Conservation (phyloP, 73 alveolate species). For the Symbiodinium pilosum region DNA sequence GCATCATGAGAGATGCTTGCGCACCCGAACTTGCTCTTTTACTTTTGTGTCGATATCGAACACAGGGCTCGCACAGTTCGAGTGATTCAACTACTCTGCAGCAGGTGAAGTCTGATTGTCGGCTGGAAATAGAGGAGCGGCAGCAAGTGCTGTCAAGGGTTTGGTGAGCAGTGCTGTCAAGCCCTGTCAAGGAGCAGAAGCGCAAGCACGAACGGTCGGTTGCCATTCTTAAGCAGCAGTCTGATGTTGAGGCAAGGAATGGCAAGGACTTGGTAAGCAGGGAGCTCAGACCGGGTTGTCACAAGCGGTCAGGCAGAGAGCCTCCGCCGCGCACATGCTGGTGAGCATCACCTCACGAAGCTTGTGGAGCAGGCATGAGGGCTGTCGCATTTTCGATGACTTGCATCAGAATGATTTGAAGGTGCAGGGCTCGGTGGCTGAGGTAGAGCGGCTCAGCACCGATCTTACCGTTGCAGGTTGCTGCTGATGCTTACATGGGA, state of each 20-base stretch:
- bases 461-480: background rate
- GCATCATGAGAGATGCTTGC: background rate
- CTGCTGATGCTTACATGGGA: too few relatives aligned
- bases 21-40: too few relatives aligned
- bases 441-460: slow-evolving; percentile 68
- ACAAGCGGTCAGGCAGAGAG: slow-evolving; percentile 18
- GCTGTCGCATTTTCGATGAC: background rate
- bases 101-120: slow-evolving; percentile 48
- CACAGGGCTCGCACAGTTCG: background rate
- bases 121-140: slow-evolving; percentile 56
- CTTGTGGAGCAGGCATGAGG: slow-evolving; percentile 70
- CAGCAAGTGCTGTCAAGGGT: background rate
- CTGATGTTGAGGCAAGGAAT: slow-evolving; percentile 35
- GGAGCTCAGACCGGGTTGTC: background rate
- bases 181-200: slow-evolving; percentile 75
- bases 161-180: background rate
- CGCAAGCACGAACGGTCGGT: slow-evolving; percentile 72
- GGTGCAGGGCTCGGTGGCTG: slow-evolving; percentile 92
- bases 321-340: slow-evolving; percentile 83
- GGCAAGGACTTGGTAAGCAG: background rate
- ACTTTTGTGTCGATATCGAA: background rate
- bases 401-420: background rate
- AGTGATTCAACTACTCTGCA: too few relatives aligned
- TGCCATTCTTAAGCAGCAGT: slow-evolving; percentile 56
- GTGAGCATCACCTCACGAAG: slow-evolving; percentile 68